A percentile compares a stretch with the other conserved stretches of the same genome.
phyloP scores from a whole-genome alignment of 495 filamentous ascomycete genomes.

The Clavariopsis aquatica region DNA sequence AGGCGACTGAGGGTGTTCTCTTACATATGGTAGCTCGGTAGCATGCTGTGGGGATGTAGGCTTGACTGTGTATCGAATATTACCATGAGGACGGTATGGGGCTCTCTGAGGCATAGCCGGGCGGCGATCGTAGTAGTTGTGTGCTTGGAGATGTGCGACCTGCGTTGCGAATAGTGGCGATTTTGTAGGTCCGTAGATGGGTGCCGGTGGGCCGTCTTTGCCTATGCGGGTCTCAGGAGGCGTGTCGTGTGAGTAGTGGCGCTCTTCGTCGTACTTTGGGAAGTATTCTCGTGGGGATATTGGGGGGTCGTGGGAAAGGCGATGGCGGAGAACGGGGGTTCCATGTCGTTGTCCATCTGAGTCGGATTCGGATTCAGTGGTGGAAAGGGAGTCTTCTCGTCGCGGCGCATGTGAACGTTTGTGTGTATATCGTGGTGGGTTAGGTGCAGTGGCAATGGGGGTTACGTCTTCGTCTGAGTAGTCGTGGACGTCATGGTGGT shows the following conservation, averaged over 20 bases:
- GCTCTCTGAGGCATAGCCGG: slow-evolving; percentile 12
- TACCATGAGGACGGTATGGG: slow-evolving; percentile 4
- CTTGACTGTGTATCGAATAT: slow-evolving; percentile 24
- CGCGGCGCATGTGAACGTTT: slow-evolving; percentile 31
- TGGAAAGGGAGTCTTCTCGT: slow-evolving; percentile 23
- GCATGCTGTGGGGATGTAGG: slow-evolving; percentile 13
- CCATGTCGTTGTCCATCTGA: slow-evolving; percentile 16
- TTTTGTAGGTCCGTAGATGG: slow-evolving; percentile 41
- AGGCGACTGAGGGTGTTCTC: background rate
- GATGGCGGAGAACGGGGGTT: slow-evolving; percentile 35
- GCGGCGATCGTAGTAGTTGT: slow-evolving; percentile 30
- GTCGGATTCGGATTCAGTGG: slow-evolving; percentile 30
- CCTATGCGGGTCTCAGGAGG: background rate
- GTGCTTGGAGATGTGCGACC: slow-evolving; percentile 39
- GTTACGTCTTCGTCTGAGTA: slow-evolving; percentile 26
- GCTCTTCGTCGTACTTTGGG: slow-evolving; percentile 26
- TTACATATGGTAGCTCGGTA: slow-evolving; percentile 8
- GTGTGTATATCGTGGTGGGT: slow-evolving; percentile 10
- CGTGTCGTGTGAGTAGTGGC: slow-evolving; percentile 25
- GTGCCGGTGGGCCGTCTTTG: slow-evolving; percentile 18
- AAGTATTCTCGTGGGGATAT: slow-evolving; percentile 41
- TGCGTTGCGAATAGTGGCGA: slow-evolving; percentile 45
- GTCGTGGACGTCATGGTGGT: slow-evolving; percentile 21
- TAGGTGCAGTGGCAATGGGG: background rate
- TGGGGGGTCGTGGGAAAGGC: slow-evolving; percentile 43